Evolutionary conservation across 371 early-diverging fungal species (phyloP), one percentile per base, ranked within the genome.

Genomic region (Mucor racemosus): DNA sequence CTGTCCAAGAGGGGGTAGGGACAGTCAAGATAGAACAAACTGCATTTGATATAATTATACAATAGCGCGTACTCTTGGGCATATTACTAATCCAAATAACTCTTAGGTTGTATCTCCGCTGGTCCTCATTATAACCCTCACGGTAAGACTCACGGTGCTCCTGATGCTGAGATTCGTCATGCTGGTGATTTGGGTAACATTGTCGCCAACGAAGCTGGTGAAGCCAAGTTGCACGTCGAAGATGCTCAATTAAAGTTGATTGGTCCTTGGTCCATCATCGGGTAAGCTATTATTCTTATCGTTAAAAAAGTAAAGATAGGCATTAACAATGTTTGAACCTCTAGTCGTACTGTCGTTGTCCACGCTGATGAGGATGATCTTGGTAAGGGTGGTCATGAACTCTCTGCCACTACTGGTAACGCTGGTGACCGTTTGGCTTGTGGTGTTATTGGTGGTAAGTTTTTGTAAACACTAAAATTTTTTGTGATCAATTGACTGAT

Each of bases 181-280:
- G 92, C 88, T 64, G 95, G 95, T 71, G 95, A 96, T 74, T 89
- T 96, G 71, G 96, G 95, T 65, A 95, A 95, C 86, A 71, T 95
- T 58, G 72, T 60, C 31, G 93, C 89, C 31, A 74, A 75, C 56
- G 78, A 74, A 3, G 69, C 81, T 63, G 92, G 94, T 58, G 82
- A 75, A 42, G 89, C 89, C 65, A 81, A 80, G 60, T 73, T 89
- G 75, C 76, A 81, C 70, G 60, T 85, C 64, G 66, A 78, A 41
- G 96, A 96, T 75, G 60, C 64, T 40, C 85, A 85, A 74, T 74
- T 94, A 70, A 88, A 89, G 75, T 88, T 95, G 75, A 88, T 88
- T 69, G 95, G 96, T 71, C 85, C 82, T 62, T 82, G 88, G 78
- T 88, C 89, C 73, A 82, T 95, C 74, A 86, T 96, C 68, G 92